Evolutionary conservation across 2,329 filamentous ascomycete genomes (phyloP).

Genomic region (Tolypocladium endophyticum): DNA sequence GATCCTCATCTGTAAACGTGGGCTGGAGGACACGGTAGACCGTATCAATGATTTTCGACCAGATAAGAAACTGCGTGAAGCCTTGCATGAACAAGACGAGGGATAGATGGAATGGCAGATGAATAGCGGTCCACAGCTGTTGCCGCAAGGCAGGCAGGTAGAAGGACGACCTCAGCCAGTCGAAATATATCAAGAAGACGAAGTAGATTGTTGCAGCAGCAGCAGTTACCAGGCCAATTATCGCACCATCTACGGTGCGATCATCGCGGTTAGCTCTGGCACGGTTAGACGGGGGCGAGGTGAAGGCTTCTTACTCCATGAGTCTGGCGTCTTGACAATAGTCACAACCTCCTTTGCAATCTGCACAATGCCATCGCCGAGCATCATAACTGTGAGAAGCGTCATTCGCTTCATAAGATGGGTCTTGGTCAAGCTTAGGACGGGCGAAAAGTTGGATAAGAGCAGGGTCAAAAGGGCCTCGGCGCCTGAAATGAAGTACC

Average conservation of each 20-base stretch:
- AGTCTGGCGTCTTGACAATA: conserved; percentile 29
- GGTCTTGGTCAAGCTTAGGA: conserved; percentile 50
- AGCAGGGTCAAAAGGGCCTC: conserved; percentile 42
- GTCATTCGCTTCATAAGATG: conserved; percentile 55
- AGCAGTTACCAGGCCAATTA: conserved; percentile 29
- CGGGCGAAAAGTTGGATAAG: conserved; percentile 42
- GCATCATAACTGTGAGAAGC: conserved; percentile 53
- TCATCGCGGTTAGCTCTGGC: conserved; percentile 3
- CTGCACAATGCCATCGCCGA: conserved; percentile 56
- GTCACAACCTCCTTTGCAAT: conserved; percentile 40
- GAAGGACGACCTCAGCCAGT: conserved; percentile 52
- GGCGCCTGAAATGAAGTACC: conserved; percentile 43
- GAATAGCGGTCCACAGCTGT: conserved; percentile 45
- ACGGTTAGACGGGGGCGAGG: rapidly evolving
- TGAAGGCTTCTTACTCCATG: conserved; percentile 22
- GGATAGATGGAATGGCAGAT: conserved; percentile 54
- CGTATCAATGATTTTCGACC: conserved; percentile 27
- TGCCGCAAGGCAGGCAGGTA: conserved; percentile 47
- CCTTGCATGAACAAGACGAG: conserved; percentile 56
- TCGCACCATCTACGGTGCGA: conserved; percentile 17
- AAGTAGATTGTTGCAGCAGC: conserved; percentile 31
- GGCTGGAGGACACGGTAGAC: conserved; percentile 11
- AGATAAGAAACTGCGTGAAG: conserved; percentile 44
- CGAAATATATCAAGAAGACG: conserved; percentile 38
- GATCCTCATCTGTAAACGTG: conserved; percentile 2